Base-by-base conservation (phyloP, 2,329 filamentous ascomycete species). In the Gliomastix tumulicola region DNA sequence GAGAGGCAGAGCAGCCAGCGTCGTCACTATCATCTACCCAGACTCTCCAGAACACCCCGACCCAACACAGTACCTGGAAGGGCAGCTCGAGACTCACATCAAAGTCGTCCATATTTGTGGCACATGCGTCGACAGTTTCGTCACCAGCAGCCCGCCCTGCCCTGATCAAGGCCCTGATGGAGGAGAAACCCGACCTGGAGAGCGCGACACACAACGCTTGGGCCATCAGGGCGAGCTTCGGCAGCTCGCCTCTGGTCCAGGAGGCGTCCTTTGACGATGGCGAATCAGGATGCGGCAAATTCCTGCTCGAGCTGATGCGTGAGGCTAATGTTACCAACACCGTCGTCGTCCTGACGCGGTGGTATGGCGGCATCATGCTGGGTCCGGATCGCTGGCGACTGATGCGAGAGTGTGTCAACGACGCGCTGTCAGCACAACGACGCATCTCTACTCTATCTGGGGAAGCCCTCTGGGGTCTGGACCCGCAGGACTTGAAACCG, bases 331-430 rank as follows among this genome's bases (percentile, higher is more conserved):
- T 70, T 5, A 62, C 66, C 11, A 68, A 76, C 44, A 69, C 68
- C 1, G 49, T 80, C 2, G 68, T 80, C 12, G 71, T 82, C 7
- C 64, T 81, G 46, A 75, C 71, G 13, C 62, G 77, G 23, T 82
- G 76, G 76, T 82, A 71, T 42, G 76, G 77, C 16, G 77, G 77
- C 7, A 58, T 75, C 9, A 68, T 81, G 64, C 63, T 82, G 4
- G 76, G 77, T 0, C 68, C 72, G 0, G 76, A 81, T 47, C 66
- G 77, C 15, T 82, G 75, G 74, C 64, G 74, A 11, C 65, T 81
- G 41, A 81, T 81, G 71, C 65, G 71, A 4, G 69, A 71, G 41
- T 73, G 71, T 30, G 65, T 75, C 33, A 66, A 68, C 22, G 69
- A 74, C 32, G 73, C 71, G 3, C 55, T 82, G 15, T 67, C 73